Evolutionary conservation across 768 basidiomycete species (phyloP).

Genomic region (Macrolepiota albuminosa): DNA sequence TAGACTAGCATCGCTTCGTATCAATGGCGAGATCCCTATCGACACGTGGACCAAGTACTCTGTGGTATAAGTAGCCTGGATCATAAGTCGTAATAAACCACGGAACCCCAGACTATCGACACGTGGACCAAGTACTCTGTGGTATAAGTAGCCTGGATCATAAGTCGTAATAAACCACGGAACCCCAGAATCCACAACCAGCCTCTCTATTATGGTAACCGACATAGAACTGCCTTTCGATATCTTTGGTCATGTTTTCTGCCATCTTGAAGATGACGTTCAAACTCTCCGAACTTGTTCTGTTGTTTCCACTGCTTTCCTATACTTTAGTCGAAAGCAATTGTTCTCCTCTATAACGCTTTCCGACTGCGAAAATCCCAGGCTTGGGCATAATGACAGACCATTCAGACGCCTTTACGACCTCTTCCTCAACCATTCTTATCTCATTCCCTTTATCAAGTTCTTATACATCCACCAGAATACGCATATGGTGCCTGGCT

Average conservation of each 20-base stretch:
- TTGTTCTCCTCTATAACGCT: not conserved
- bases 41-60: no score
- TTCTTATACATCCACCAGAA: not conserved
- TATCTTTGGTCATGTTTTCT: not conserved
- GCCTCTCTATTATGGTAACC: not conserved
- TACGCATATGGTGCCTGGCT: not conserved
- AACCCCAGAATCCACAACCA: not conserved
- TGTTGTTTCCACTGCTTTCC: not conserved
- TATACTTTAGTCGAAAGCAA: not conserved
- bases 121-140: no score
- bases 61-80: not conserved
- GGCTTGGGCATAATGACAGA: not conserved
- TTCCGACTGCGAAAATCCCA: not conserved
- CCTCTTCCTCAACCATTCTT: not conserved
- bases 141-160: not conserved
- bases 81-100: no score
- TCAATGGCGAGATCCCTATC: no score
- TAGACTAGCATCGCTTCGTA: no score
- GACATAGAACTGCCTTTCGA: not conserved
- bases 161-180: no score
- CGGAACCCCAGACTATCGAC: not conserved
- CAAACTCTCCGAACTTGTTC: not conserved
- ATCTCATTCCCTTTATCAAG: not conserved
- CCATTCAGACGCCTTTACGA: not conserved
- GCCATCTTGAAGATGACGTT: not conserved